Conservation (phyloP, 805 yeast genomes). For the Yamadazyma paraphyllophila region DNA sequence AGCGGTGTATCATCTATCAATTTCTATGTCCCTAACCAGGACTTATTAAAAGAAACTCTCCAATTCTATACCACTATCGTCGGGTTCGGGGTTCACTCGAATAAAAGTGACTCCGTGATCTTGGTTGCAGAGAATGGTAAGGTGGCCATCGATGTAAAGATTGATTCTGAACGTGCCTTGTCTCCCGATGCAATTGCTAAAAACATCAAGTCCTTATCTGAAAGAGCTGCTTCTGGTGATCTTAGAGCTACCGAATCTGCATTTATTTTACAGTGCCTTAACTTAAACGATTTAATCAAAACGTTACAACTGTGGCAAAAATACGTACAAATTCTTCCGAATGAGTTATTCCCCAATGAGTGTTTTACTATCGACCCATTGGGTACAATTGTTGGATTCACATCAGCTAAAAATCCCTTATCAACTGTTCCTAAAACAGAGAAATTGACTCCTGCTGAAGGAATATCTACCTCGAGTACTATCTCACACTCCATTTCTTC, state of each 20-base stretch:
- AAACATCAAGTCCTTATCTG: conserved; percentile 15
- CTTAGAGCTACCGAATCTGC: conserved; percentile 47
- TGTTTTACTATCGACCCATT: conserved; percentile 79
- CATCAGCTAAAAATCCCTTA: conserved; percentile 57
- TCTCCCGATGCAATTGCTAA: conserved; percentile 19
- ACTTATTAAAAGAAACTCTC: conserved; percentile 45
- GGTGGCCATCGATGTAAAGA: conserved; percentile 20
- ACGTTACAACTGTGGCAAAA: conserved; percentile 6
- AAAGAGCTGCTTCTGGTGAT: conserved; percentile 31
- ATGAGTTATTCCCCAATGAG: conserved; percentile 71
- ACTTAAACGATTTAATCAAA: conserved; percentile 37
- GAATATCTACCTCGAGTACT: conserved; percentile 13
- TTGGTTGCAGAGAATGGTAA: conserved; percentile 23
- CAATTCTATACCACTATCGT: conserved; percentile 55
- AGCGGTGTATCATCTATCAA: conserved; percentile 57
- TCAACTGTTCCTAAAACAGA: conserved; percentile 45
- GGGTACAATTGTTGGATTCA: conserved; percentile 79
- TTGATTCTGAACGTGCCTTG: conserved; percentile 16
- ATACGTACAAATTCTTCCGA: conserved; percentile 58
- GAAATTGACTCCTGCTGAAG: conserved; percentile 23
- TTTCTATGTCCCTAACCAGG: conserved; percentile 50
- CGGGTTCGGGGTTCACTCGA: conserved; percentile 26
- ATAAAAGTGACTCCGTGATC: conserved; percentile 16
- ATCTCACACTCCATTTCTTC: conserved; percentile 6
- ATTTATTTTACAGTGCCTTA: conserved; percentile 45